Base-by-base conservation (phyloP, 2,329 filamentous ascomycete species). In the Paracoccidioides lutzii region DNA sequence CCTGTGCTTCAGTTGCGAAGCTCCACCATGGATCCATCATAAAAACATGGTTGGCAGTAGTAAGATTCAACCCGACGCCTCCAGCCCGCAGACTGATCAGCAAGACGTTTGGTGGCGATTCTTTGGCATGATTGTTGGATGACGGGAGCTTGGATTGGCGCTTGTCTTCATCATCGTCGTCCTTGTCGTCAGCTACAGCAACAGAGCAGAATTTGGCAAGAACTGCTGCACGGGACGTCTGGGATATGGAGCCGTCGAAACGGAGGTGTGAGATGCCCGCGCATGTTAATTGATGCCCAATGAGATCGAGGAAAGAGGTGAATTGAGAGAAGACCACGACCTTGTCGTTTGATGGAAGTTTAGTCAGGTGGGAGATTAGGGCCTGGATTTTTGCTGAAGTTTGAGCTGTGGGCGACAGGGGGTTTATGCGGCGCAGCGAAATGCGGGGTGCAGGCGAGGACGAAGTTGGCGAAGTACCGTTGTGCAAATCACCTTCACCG, bases 21-120 rank as follows among this genome's bases (percentile, higher is more conserved):
- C 88, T 94, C 93, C 93, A 98, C 93, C 93, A 98, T 0, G 93
- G 93, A 70, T 98, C 93, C 93, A 98, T 97, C 87, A 98, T 94
- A 74, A 86, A 98, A 4, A 98, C 94, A 54, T 88, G 78, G 60
- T 85, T 88, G 5, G 93, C 93, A 61, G 84, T 84, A 0, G 91
- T 97, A 59, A 98, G 72, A 66, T 98, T 98, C 45, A 98, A 76
- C 0, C 93, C 93, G 0, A 98, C 93, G 30, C 93, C 94, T 4
- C 94, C 93, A 0, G 94, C 93, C 22, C 89, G 81, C 55, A 98
- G 75, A 63, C 85, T 91, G 53, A 98, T 80, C 1, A 98, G 76
- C 3, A 98, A 75, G 0, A 98, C 81, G 59, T 65, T 56, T 42
- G 71, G 68, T 37, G 61, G 52, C 3, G 55, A 10, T 32, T n/a